Evolutionary conservation across 2,329 filamentous ascomycete species (phyloP).

Genomic region (Ambrosiella xylebori): DNA sequence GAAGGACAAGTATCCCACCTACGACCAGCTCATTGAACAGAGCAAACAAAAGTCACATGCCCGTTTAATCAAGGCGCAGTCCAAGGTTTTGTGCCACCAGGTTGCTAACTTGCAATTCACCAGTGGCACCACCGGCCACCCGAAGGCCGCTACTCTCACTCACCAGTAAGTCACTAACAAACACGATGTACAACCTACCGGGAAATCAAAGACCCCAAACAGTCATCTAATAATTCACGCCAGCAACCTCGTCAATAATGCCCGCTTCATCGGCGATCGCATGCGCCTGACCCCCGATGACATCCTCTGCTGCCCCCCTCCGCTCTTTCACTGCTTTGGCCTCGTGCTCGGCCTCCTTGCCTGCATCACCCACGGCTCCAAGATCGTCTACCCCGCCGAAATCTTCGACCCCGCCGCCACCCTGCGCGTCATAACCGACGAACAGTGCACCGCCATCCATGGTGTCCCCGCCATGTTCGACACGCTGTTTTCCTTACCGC

Average conservation of each 20-base stretch:
- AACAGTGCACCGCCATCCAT: slow-evolving; percentile 57
- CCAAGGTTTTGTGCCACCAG: slow-evolving; percentile 42
- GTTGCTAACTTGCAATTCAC: slow-evolving; percentile 63
- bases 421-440: slow-evolving; percentile 47
- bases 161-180: slow-evolving; percentile 34
- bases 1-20: slow-evolving; percentile 38
- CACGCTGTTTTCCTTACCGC: slow-evolving; percentile 35
- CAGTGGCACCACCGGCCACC: slow-evolving; percentile 54
- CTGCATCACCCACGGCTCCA: slow-evolving; percentile 54
- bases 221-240: slow-evolving; percentile 7
- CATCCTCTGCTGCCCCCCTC: slow-evolving; percentile 63
- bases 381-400: slow-evolving; percentile 60
- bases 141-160: slow-evolving; percentile 60
- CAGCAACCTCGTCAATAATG: slow-evolving; percentile 46
- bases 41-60: slow-evolving; percentile 32
- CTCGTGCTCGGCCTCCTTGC: slow-evolving; percentile 61
- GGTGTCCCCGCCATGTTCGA: slow-evolving; percentile 79
- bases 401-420: slow-evolving; percentile 53
- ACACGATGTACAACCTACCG: neutral
- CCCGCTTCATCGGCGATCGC: slow-evolving; percentile 54
- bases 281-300: slow-evolving; percentile 52
- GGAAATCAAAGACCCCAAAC: neutral
- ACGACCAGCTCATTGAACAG: slow-evolving; percentile 37
- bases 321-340: slow-evolving; percentile 75
- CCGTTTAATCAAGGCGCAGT: slow-evolving; percentile 34